Conservation (phyloP, 1,284 basidiomycete genomes). For the Phlebopus sp. region DNA sequence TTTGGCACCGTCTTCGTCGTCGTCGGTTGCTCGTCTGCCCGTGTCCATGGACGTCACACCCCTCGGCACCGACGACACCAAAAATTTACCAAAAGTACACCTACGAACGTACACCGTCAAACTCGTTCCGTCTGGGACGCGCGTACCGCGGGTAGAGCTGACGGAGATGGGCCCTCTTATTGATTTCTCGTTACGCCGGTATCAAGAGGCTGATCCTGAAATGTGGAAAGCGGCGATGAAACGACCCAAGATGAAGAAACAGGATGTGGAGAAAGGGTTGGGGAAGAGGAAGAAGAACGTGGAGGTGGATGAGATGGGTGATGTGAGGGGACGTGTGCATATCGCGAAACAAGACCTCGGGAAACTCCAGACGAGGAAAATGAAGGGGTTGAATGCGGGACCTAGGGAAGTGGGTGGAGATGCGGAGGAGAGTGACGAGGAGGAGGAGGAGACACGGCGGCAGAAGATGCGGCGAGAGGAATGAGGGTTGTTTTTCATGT, state of each 20-base stretch:
- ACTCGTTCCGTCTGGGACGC: slow-evolving; percentile 73
- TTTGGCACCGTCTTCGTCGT: slow-evolving; percentile 63
- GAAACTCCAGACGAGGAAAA: slow-evolving; percentile 87
- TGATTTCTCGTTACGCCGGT: slow-evolving; percentile 79
- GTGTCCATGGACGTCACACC: too few relatives aligned
- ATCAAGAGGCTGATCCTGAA: slow-evolving; percentile 75
- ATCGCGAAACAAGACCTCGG: slow-evolving; percentile 86
- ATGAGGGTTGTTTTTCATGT: slow-evolving; percentile 2
- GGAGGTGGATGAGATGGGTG: slow-evolving; percentile 98
- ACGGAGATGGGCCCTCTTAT: slow-evolving; percentile 90
- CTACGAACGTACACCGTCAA: slow-evolving; percentile 84
- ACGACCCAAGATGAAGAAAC: slow-evolving; percentile 84
- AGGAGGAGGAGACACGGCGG: slow-evolving; percentile 13
- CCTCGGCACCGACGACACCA: slow-evolving; percentile 36
- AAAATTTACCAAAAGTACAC: slow-evolving; percentile 76
- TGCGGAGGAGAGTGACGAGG: too few relatives aligned
- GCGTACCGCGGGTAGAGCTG: slow-evolving; percentile 79
- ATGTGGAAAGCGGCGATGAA: slow-evolving; percentile 79
- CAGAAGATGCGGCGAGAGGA: slow-evolving; percentile 16
- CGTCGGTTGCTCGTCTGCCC: slow-evolving; percentile 47
- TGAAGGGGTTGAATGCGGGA: slow-evolving; percentile 79
- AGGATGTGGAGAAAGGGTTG: slow-evolving; percentile 81
- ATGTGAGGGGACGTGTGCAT: slow-evolving; percentile 89
- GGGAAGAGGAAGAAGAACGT: slow-evolving; percentile 93
- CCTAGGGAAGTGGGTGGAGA: slow-evolving; percentile 30